Conservation (phyloP, 2,329 filamentous ascomycete species). For the Trichoderma sp. region DNA sequence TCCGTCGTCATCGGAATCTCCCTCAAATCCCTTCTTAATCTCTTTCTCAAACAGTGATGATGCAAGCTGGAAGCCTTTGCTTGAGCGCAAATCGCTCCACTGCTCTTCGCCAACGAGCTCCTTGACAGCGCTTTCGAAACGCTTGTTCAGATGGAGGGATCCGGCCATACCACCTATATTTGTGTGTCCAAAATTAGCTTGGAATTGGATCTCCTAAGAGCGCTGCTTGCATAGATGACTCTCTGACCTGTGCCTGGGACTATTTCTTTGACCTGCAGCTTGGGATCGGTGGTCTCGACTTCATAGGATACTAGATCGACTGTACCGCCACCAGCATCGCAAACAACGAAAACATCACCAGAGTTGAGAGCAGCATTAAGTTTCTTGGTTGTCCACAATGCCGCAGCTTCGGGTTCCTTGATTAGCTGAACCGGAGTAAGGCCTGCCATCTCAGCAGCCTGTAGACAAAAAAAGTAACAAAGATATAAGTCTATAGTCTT, state of each 20-base stretch:
- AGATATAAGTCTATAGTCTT: not conserved
- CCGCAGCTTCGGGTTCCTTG: not conserved
- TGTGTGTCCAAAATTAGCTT: not conserved
- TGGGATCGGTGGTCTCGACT: not conserved
- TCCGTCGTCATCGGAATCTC: not conserved
- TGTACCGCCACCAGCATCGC: not conserved
- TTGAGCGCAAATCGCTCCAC: not conserved
- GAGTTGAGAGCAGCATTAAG: not conserved
- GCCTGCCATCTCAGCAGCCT: not conserved
- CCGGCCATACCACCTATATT: not conserved
- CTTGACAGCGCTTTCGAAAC: not conserved
- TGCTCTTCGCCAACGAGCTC: not conserved
- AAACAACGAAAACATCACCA: not conserved
- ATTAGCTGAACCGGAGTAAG: not conserved
- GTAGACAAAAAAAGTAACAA: not conserved
- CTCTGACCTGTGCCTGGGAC: not conserved
- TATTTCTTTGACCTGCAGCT: not conserved
- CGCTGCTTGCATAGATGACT: not conserved
- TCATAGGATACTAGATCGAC: not conserved
- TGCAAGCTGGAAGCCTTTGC: not conserved
- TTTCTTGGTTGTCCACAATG: not conserved
- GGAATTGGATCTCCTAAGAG: not conserved
- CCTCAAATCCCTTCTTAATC: not conserved
- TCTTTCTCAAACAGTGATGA: not conserved
- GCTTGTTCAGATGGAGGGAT: not conserved